These are phyloP conservation scores for Mycena filopes DNA, from an alignment of 768 basidiomycete genomes.

Conservation along the genomic window DNA sequence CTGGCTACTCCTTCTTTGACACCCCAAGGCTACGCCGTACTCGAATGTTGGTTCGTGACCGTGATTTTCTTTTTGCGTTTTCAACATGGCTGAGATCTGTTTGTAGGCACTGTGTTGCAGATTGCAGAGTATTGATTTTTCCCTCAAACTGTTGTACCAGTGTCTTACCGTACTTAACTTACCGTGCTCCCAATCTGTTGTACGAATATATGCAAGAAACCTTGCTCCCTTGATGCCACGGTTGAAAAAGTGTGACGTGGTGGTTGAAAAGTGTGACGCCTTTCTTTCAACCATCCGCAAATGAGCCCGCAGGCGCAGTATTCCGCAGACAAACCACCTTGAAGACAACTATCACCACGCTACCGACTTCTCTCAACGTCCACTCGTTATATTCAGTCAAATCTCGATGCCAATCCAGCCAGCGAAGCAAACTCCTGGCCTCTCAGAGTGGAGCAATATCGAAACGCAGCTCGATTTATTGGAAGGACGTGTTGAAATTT, in stretches of 20 bases:
- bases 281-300: too few species aligned
- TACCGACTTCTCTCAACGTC: too few species aligned
- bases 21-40: constrained; percentile 70
- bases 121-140: constrained; percentile 49
- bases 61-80: constrained; percentile 49
- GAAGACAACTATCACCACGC: too few species aligned
- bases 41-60: constrained; percentile 74
- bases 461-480: too few species aligned
- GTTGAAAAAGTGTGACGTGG: not conserved
- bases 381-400: not conserved
- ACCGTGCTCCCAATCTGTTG: not conserved
- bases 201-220: not conserved
- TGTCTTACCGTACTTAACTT: too few species aligned
- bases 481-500: too few species aligned
- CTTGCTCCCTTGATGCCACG: too few species aligned
- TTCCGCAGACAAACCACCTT: too few species aligned
- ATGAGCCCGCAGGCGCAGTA: too few species aligned
- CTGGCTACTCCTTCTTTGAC: constrained; percentile 89
- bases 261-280: not conserved
- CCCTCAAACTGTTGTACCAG: too few species aligned
- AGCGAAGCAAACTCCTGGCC: too few species aligned
- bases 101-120: constrained; percentile 54
- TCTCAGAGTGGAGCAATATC: too few species aligned
- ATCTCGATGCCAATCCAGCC: not conserved
- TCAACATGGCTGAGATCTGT: constrained; percentile 8